Conservation (phyloP, 352 stramenopile species). For the Globisporangium viniferum region DNA sequence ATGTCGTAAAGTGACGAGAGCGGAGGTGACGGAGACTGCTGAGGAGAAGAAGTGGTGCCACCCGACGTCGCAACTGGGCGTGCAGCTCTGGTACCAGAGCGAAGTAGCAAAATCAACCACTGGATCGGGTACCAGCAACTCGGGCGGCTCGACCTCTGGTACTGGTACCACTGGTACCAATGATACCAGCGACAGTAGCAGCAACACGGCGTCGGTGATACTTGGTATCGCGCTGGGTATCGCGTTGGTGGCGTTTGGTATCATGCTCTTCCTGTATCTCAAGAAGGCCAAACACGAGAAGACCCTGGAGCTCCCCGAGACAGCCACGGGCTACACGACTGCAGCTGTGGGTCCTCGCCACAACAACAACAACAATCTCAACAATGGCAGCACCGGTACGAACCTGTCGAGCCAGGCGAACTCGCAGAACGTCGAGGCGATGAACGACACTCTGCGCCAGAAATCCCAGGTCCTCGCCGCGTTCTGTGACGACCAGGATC, state of each 20-base stretch:
- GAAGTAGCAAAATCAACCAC: not conserved
- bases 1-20: conserved; percentile 17
- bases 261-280: conserved; percentile 25
- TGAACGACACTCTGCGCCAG: conserved; percentile 33
- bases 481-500: conserved; percentile 22
- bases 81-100: conserved; percentile 27
- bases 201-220: conserved; percentile 21
- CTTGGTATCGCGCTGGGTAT: conserved; percentile 22
- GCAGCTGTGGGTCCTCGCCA: conserved; percentile 5
- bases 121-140: conserved; percentile 1
- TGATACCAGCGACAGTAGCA: not conserved
- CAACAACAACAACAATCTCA: not conserved
- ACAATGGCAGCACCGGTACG: conserved; percentile 14
- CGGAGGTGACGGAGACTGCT: conserved; percentile 5
- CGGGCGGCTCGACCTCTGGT: not conserved
- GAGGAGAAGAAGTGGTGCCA: conserved; percentile 35
- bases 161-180: not conserved
- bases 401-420: conserved; percentile 20
- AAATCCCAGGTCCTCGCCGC: conserved; percentile 24
- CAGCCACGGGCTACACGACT: not conserved
- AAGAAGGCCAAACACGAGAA: conserved; percentile 21
- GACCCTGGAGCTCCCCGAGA: conserved; percentile 24
- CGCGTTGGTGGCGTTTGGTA: conserved; percentile 16
- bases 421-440: conserved; percentile 27
- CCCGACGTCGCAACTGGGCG: conserved; percentile 24